Percentiles rank a stretch among this genome's conserved stretches.
Conservation (phyloP, 2,329 filamentous ascomycete species). For the Scedosporium dehoogii region DNA sequence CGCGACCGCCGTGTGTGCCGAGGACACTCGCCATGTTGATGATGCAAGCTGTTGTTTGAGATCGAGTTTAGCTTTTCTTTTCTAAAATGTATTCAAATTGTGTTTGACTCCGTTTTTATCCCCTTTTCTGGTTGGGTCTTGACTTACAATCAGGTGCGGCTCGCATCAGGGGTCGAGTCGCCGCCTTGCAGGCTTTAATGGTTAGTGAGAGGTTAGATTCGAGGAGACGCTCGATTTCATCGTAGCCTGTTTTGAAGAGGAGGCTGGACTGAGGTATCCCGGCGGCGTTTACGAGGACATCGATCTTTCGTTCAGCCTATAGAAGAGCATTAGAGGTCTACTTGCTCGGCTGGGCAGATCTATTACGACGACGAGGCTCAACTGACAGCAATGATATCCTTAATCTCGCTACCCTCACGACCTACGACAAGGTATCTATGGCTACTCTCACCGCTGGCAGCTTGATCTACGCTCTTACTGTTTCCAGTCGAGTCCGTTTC, state of each 20-base stretch:
- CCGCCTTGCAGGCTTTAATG: conserved; percentile 49
- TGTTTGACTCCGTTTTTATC: too few relatives aligned
- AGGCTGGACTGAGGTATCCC: conserved; percentile 59
- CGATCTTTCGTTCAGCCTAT: conserved; percentile 16
- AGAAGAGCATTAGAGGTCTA: neutral
- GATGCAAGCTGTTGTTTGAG: conserved; percentile 48
- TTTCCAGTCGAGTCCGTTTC: neutral
- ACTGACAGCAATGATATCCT: conserved; percentile 3
- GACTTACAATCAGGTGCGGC: conserved; percentile 6
- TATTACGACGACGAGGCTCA: neutral
- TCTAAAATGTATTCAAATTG: neutral
- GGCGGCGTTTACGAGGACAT: conserved; percentile 70
- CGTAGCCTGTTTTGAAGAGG: conserved; percentile 43
- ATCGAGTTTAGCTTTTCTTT: neutral
- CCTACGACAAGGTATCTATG: conserved; percentile 2
- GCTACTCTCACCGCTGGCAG: neutral
- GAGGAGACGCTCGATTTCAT: conserved; percentile 47
- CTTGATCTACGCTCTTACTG: neutral
- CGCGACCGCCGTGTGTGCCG: conserved; percentile 56
- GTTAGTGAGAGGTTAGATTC: conserved; percentile 62
- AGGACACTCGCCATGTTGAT: conserved; percentile 76
- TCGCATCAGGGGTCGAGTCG: conserved; percentile 12
- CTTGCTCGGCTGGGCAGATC: neutral
- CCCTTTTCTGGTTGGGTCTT: neutral
- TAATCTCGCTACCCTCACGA: neutral